phyloP scores from a whole-genome alignment of 192 early-diverging fungal species.

The Coemansia sp. region DNA sequence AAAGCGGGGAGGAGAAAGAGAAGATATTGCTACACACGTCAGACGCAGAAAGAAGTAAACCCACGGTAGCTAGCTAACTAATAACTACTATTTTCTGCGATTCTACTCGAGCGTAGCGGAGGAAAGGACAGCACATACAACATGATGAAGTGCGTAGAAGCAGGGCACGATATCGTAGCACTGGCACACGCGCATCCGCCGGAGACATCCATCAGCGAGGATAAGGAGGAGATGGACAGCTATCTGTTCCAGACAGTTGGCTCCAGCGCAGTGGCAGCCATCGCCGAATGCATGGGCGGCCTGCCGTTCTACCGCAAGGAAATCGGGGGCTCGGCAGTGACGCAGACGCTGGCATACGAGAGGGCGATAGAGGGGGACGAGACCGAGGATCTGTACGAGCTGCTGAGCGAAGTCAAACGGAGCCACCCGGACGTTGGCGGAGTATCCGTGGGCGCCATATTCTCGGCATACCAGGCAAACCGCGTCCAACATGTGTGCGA shows the following conservation, averaged over 20 bases:
- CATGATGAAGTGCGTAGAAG: conserved; percentile 90
- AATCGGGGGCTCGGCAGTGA: conserved; percentile 70
- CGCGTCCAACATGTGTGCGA: conserved; percentile 94
- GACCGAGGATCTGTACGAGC: conserved; percentile 86
- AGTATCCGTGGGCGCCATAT: conserved; percentile 92
- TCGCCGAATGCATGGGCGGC: conserved; percentile 78
- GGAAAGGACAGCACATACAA: conserved; percentile 98
- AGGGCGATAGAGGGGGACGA: conserved; percentile 72
- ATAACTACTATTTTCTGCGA: conserved; percentile 18
- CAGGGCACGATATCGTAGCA: conserved; percentile 92
- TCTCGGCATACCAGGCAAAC: conserved; percentile 96
- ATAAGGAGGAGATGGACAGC: conserved; percentile 89
- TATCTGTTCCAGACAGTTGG: conserved; percentile 98
- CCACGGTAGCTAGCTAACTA: no score
- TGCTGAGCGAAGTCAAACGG: conserved; percentile 70
- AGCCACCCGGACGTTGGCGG: conserved; percentile 78
- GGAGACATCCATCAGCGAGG: conserved; percentile 18
- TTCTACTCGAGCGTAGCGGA: conserved; percentile 53
- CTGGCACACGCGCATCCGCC: conserved; percentile 89
- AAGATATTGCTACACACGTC: no score
- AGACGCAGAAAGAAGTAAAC: no score
- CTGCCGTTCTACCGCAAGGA: conserved; percentile 80
- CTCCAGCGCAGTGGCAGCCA: conserved; percentile 81
- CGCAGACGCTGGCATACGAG: conserved; percentile 67
- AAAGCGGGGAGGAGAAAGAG: not conserved